Evolutionary conservation across 345 rosid genomes (phyloP), one percentile per base, ranked within the genome.

Genomic region (Sapria himalayana): DNA sequence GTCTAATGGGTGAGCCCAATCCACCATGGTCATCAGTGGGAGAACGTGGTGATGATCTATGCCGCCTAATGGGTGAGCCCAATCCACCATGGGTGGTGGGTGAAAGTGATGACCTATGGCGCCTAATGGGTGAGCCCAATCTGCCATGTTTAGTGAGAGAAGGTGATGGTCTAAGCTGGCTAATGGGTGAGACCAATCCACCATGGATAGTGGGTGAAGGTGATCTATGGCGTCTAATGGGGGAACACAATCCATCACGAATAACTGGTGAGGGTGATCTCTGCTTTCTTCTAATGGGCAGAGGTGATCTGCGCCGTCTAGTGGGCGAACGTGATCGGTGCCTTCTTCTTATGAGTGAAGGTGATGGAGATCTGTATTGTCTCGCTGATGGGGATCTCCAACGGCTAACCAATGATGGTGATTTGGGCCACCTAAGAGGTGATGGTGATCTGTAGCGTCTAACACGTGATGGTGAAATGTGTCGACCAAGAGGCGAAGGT

Each of bases 1-100:
- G 39, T 17, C 33, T 17, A 7, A 57, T 51, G 29, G 62, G 60
- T 15, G 39, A 33, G 0, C n/a, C n/a, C n/a, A 29, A 51, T 37
- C 50, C 39, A 9, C 40, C 55, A 5, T 39, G 35, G 1, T 14
- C 34, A 10, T 59, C 50, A 3, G 59, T 47, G 6, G 68, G 69
- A 14, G 67, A 57, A 15, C 57, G 79, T 0, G 70, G 56, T 9
- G 74, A 60, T 2, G 65, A 65, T 51, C 63, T 56, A 13, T 34
- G 66, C 1, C 48, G 39, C 18, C 33, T 17, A 7, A 57, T 51
- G 29, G 62, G 60, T 15, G 39, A 33, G 0, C n/a, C n/a, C n/a
- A 29, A 51, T 37, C 50, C 39, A 9, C 40, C 55, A 5, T 39
- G 35, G 1, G 59, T 47, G 6, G 68, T 66, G n/a, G 67, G 55